phyloP scores from a whole-genome alignment of 2,329 filamentous ascomycete genomes.

The Elsinoe necatrix region DNA sequence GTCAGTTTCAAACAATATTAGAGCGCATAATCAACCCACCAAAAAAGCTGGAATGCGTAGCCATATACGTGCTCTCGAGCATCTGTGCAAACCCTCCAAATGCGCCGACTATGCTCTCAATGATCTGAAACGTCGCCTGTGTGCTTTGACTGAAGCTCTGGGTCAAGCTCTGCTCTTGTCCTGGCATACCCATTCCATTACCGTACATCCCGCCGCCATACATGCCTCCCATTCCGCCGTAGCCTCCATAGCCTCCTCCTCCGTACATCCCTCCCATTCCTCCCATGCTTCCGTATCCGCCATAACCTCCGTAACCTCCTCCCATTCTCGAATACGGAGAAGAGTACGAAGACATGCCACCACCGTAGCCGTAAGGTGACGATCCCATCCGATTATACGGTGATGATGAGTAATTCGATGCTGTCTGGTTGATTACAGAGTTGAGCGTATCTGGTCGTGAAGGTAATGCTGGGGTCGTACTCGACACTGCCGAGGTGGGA shows the following conservation, averaged over 20 bases:
- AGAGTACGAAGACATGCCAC: constrained; percentile 40
- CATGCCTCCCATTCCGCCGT: constrained; percentile 23
- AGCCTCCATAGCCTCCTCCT: constrained; percentile 28
- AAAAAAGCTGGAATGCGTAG: constrained; percentile 96
- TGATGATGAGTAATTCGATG: constrained; percentile 61
- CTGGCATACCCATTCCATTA: constrained; percentile 50
- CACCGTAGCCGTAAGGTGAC: constrained; percentile 46
- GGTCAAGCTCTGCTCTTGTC: constrained; percentile 90
- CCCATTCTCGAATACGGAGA: constrained; percentile 48
- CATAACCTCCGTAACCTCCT: constrained; percentile 30
- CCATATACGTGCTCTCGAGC: constrained; percentile 99
- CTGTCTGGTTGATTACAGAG: constrained; percentile 77
- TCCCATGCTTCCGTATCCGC: constrained; percentile 37
- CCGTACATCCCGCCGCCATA: constrained; percentile 32
- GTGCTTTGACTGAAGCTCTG: constrained; percentile 92
- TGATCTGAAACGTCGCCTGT: constrained; percentile 93
- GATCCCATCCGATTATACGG: constrained; percentile 38
- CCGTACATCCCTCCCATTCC: constrained; percentile 37
- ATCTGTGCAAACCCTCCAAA: constrained; percentile 98
- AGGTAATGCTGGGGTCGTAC: constrained; percentile 60
- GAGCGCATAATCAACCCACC: constrained; percentile 50
- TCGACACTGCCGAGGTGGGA: constrained; percentile 28
- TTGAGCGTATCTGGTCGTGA: constrained; percentile 71
- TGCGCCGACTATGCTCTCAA: constrained; percentile 90
- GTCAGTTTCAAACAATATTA: constrained; percentile 10